Base-by-base conservation (phyloP, 441 rosid genomes). In the Pelargonium fulgidum region DNA sequence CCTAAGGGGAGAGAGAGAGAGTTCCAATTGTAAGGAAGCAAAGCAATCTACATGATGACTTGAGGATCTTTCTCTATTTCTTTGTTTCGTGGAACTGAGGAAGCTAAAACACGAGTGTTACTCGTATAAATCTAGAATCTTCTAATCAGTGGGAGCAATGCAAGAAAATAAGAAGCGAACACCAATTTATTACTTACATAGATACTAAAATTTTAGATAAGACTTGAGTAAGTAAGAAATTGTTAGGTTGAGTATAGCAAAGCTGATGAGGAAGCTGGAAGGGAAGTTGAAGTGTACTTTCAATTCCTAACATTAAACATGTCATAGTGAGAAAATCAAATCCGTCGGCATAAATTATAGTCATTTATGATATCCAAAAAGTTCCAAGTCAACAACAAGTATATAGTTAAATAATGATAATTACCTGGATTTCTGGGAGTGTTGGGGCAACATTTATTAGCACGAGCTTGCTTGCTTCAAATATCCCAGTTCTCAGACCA, bases 401-500 rank as follows among this genome's bases (percentile, higher is more conserved):
- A 36, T 52, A 19, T 50, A 14, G 48, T 17, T 50, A 62, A 52
- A 71, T 14, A 68, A 20, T 39, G 66, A 68, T 19, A 12, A 74
- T 50, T 78, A 93, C 99, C 94, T 94, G 99, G 67, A 94, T 70
- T 65, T 90, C 96, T 62, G 93, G 90, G 71, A 94, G 90, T 59
- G 84, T 85, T 16, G 99, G 99, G 52, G 99, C 96, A 65, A 91
- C 81, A 81, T 94, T 94, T 71, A 87, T 82, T 74, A 94, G 78
- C 76, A 91, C 74, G n/a, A n/a, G n/a, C n/a, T n/a, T n/a, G n/a
- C 90, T 86, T 67, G 90, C 96, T 87, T 94, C 99, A 58, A 82
- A 90, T 73, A 94, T 85, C 78, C 97, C 99, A 13, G 99, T 94
- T 75, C 99, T 86, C 77, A 94, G 77, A 68, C 97, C 99, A 84